phyloP scores from a whole-genome alignment of 2,329 filamentous ascomycete species.

The Monilinia aucupariae region DNA sequence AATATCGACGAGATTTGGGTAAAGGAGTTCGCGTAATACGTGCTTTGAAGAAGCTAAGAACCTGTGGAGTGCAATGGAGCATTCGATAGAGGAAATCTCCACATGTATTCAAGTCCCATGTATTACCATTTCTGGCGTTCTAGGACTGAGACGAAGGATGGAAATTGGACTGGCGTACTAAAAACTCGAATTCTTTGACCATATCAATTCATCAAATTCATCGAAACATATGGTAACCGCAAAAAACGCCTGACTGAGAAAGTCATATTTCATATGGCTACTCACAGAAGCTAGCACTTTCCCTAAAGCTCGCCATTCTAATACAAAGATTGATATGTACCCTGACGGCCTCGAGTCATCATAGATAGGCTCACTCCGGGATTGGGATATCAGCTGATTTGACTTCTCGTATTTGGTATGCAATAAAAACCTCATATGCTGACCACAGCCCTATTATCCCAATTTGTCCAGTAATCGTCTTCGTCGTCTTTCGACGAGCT shows the following conservation, averaged over 20 bases:
- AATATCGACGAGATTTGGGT: slow-evolving; percentile 11
- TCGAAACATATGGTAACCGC: neutral
- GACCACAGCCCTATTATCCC: slow-evolving; percentile 22
- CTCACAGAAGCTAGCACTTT: neutral
- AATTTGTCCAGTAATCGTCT: slow-evolving; percentile 75
- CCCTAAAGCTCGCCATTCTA: too few relatives aligned
- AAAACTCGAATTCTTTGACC: neutral
- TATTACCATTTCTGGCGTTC: neutral
- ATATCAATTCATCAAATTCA: neutral
- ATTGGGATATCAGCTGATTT: neutral
- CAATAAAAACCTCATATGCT: neutral
- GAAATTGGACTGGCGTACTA: neutral
- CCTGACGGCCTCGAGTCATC: neutral
- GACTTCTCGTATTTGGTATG: neutral
- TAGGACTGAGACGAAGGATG: too few relatives aligned
- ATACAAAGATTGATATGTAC: neutral
- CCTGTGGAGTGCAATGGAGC: neutral
- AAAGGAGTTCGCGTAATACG: neutral
- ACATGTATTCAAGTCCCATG: neutral
- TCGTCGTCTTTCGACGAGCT: slow-evolving; percentile 80
- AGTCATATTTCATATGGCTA: neutral
- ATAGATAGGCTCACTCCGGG: neutral
- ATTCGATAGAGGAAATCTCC: neutral
- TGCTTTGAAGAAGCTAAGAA: neutral
- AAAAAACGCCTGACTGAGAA: neutral